Percentiles rank a stretch among this genome's conserved stretches.
Evolutionary conservation across 2,329 filamentous ascomycete genomes (phyloP).

Genomic region (Aureobasidium sp.): DNA sequence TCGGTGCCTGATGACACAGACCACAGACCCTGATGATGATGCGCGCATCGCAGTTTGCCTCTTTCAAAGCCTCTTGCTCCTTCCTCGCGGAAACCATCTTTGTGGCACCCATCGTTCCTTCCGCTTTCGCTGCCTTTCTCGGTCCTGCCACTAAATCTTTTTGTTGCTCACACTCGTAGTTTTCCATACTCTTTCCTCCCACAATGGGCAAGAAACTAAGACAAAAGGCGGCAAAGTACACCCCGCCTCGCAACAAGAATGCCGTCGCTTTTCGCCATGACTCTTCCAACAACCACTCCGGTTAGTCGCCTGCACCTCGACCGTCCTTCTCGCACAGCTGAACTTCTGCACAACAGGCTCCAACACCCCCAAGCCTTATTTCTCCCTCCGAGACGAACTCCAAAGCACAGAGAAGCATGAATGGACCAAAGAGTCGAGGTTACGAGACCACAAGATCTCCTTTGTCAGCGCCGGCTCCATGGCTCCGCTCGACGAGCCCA

Average conservation of each 20-base stretch:
- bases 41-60: too few relatives aligned
- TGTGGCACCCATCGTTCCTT: not conserved
- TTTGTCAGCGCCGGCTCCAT: conserved; percentile 56
- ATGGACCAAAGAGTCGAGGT: conserved; percentile 42
- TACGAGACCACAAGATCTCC: conserved; percentile 49
- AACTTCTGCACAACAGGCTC: not conserved
- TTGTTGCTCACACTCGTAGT: not conserved
- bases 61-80: too few relatives aligned
- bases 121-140: not conserved
- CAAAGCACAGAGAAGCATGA: conserved; percentile 49
- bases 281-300: conserved; percentile 1
- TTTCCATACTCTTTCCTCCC: not conserved
- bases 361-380: conserved; percentile 19
- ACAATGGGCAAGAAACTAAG: conserved; percentile 12
- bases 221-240: conserved; percentile 17
- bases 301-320: not conserved
- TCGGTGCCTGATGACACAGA: not conserved
- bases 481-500: conserved; percentile 27
- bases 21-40: conserved; percentile 9
- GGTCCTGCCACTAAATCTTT: not conserved
- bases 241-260: conserved; percentile 17
- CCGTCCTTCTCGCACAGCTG: conserved; percentile 2
- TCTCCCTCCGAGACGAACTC: conserved; percentile 52
- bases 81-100: too few relatives aligned
- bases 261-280: conserved; percentile 1